Percentiles rank a stretch among this genome's conserved stretches.
Conservation (phyloP, 192 early-diverging fungal species). For the Rhizoclosmatium sp. region DNA sequence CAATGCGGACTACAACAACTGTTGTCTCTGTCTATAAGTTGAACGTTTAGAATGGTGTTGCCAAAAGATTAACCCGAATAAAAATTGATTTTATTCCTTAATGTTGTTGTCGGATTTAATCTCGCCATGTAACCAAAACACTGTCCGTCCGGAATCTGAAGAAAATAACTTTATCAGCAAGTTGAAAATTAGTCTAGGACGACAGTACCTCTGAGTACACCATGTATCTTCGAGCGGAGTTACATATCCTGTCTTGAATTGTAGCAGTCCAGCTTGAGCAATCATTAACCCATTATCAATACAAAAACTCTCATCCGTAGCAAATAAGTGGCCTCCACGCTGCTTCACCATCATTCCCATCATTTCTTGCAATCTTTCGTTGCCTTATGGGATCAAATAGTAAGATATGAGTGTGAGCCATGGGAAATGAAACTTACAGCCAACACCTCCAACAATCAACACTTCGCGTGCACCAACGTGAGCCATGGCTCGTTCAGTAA, state of each 20-base stretch:
- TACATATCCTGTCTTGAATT: slow-evolving; percentile 81
- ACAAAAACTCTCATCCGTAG: slow-evolving; percentile 96
- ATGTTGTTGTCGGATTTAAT: background rate
- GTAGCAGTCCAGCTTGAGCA: slow-evolving; percentile 92
- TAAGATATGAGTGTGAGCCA: background rate
- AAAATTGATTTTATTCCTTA: no score
- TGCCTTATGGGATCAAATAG: slow-evolving; percentile 56
- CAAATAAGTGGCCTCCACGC: slow-evolving; percentile 86
- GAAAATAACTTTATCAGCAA: background rate
- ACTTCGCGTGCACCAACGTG: slow-evolving; percentile 93
- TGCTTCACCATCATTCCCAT: slow-evolving; percentile 95
- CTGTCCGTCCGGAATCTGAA: slow-evolving; percentile 52
- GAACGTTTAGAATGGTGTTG: no score
- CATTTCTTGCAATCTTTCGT: slow-evolving; percentile 94
- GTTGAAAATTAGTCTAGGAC: background rate
- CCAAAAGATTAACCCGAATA: no score
- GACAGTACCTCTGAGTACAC: slow-evolving; percentile 83
- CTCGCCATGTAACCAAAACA: slow-evolving; percentile 51
- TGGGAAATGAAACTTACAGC: slow-evolving; percentile 65
- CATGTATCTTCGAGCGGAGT: slow-evolving; percentile 85
- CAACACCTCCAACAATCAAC: slow-evolving; percentile 96
- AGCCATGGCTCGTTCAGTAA: slow-evolving; percentile 98
- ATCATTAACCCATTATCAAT: slow-evolving; percentile 99
- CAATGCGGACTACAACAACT: no score
- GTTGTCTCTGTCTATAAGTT: no score